These are phyloP conservation scores for Eremochloa ophiuroides DNA, from an alignment of 176 grass and related monocot species.

Conservation along the genomic window DNA sequence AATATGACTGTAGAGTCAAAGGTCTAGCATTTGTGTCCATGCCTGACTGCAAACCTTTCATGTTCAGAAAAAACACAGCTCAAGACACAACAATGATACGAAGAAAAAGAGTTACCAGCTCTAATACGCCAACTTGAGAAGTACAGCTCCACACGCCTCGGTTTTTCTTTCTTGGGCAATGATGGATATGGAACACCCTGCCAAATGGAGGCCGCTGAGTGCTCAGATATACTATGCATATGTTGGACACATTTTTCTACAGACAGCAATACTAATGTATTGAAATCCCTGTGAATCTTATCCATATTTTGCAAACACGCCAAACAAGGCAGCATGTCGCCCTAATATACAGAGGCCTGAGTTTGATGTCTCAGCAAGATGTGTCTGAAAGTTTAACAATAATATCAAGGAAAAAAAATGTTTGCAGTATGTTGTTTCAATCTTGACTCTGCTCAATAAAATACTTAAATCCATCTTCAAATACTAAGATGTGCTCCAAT, in stretches of 20 bases:
- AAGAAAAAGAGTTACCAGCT: conserved; percentile 50
- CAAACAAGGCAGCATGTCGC: background rate
- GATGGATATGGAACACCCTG: conserved; percentile 85
- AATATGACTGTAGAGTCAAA: conserved; percentile 2
- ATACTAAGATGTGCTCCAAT: background rate
- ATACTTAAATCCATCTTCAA: background rate
- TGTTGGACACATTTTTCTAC: background rate
- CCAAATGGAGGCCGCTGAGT: conserved; percentile 10
- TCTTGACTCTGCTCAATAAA: conserved; percentile 1
- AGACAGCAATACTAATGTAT: background rate
- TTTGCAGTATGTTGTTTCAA: background rate
- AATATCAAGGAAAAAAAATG: background rate
- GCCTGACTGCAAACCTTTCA: background rate
- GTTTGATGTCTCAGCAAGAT: background rate
- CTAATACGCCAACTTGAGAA: conserved; percentile 98
- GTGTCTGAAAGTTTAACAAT: background rate
- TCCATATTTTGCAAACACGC: background rate
- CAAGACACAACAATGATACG: background rate
- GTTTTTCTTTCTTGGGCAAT: conserved; percentile 86
- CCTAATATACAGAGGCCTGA: background rate
- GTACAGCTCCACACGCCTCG: conserved; percentile 87
- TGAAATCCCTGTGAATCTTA: conserved; percentile 2
- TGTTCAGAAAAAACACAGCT: background rate
- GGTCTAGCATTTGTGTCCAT: background rate
- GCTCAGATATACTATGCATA: background rate